Base-by-base conservation (phyloP, 805 yeast genomes). In the Monosporozyma solicola region DNA sequence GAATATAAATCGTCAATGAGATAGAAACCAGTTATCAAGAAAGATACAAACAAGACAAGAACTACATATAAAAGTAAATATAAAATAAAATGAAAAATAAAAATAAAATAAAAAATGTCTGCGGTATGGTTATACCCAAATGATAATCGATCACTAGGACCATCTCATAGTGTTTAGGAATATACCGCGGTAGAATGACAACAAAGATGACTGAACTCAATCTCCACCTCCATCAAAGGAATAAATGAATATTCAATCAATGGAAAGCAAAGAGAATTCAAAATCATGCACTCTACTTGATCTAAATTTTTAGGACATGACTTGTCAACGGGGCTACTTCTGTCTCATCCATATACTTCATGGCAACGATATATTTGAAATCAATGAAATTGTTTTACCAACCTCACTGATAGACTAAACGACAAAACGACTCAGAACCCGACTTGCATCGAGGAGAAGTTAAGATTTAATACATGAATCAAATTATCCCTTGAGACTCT, bases 101-200 rank as follows among this genome's bases (percentile, higher is more conserved):
- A 56, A 20, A 35, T 35, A 35, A 15, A 35, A 13, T 13, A 49
- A 43, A 51, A 68, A 63, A 83, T 92, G 97, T 92, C 70, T 76
- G 95, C 97, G 83, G 89, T 95, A 92, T 91, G 98, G 98, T 91
- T 91, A 87, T 87, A 90, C 98, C 92, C 97, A 87, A 88, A 83
- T 94, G 96, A 85, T 84, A 82, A 92, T 78, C 65, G 82, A 95
- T 83, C 94, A 74, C 80, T 77, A 69, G 86, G 82, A 85, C 87
- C 81, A 86, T 78, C 96, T 78, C 96, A 95, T 85, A 91, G 92
- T 82, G 97, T 89, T 79, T 86, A 92, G 98, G 98, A 92, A 92
- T 92, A 92, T 92, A 95, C 92, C 82, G 97, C 95, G 76, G 74
- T 84, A 79, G 71, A 71, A 71, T 73, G 79, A 74, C 71, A 67